phyloP scores from a whole-genome alignment of 2,329 filamentous ascomycete species.

The Fusarium stilboides region DNA sequence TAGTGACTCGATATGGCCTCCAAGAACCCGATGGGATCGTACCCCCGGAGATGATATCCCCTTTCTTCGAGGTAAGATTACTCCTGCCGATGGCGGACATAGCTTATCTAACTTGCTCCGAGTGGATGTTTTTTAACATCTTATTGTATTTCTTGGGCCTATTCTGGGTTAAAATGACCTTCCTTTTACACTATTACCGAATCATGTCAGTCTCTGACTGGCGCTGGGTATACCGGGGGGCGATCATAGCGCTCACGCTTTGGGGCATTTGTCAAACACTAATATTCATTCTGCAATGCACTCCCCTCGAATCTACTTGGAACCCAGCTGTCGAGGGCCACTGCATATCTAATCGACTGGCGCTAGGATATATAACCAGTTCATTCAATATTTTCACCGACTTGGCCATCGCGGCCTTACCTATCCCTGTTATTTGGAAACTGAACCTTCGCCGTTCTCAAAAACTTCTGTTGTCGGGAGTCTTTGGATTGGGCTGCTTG shows the following conservation, averaged over 20 bases:
- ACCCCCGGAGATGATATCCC: background rate
- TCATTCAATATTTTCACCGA: slow-evolving; percentile 36
- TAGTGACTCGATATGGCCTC: slow-evolving; percentile 38
- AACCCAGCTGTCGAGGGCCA: slow-evolving; percentile 1
- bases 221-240: slow-evolving; percentile 1
- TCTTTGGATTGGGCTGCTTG: slow-evolving; percentile 37
- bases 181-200: slow-evolving; percentile 40
- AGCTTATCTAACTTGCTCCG: background rate
- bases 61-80: slow-evolving; percentile 17
- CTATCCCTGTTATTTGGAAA: slow-evolving; percentile 32
- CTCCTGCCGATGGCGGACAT: rapidly evolving
- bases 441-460: slow-evolving; percentile 26
- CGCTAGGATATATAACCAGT: slow-evolving; percentile 8
- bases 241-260: slow-evolving; percentile 12
- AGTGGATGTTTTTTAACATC: slow-evolving; percentile 32
- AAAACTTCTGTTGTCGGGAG: slow-evolving; percentile 21
- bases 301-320: slow-evolving; percentile 25
- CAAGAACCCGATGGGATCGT: slow-evolving; percentile 16
- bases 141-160: slow-evolving; percentile 28
- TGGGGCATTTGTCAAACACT: slow-evolving; percentile 21
- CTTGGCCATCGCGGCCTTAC: slow-evolving; percentile 27
- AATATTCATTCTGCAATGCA: slow-evolving; percentile 23
- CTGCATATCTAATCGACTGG: slow-evolving; percentile 3
- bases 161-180: slow-evolving; percentile 28
- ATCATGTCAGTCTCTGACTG: slow-evolving; percentile 27